Base-by-base conservation (phyloP, 163 green algal genomes). In the Coccomyxa subellipsoidea region DNA sequence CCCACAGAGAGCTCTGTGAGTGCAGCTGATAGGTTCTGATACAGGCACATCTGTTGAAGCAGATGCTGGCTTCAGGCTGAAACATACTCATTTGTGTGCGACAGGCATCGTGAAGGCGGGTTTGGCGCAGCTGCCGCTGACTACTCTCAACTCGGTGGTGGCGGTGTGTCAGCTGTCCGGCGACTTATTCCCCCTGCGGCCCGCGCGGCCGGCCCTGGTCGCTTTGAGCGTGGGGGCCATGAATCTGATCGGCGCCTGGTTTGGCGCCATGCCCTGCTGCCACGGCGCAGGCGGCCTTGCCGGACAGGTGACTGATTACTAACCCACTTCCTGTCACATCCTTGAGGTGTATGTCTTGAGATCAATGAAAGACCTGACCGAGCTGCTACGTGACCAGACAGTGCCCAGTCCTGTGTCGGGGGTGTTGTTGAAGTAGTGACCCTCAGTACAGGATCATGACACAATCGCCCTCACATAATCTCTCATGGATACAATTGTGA, bases 91-190 rank as follows among this genome's bases (percentile, higher is more conserved):
- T n/a, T n/a, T n/a, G n/a, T n/a, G n/a, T n/a, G n/a, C 0, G 21
- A 36, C 71, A 54, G 91, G 90, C 59, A 88, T 92, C 31, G 59
- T 90, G 38, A 79, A 76, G 2, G 89, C 81, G 0, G 91, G 89
- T 0, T 73, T 96, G 12, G 88, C 93, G 10, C 93, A 97, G 86
- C 87, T 97, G 59, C 92, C 93, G 23, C 87, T 97, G n/a, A 97
- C 94, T 21, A 85, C 84, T 4, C 87, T 97, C 47, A 97, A 96
- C 86, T 94, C 89, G 7, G 93, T 96, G 27, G 84, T 97, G 15
- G 89, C 91, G 0, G 92, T 96, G 21, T 92, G 87, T 37, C 88
- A 94, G 69, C 87, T 96, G 32, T 89, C 91, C 0, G 35, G 59
- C 27, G 78, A 92, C 38, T 84, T 95, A 32, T 96, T 94, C 47